Evolutionary conservation across 2,329 filamentous ascomycete species (phyloP), one percentile per base, ranked within the genome.

Genomic region (Pseudocercospora cruenta): DNA sequence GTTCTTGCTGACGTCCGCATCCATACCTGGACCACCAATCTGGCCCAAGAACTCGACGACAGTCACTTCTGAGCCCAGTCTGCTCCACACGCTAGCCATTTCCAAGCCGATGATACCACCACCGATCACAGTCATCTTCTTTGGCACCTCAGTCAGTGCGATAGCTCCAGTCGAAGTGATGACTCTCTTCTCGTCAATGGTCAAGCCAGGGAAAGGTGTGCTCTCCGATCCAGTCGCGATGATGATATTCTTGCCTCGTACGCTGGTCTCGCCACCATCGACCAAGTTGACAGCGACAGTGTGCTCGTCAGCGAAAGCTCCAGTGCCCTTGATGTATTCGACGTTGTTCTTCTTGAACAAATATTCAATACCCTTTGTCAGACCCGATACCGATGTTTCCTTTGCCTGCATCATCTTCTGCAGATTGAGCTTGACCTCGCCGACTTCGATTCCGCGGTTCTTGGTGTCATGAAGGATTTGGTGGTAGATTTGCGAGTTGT

Each of bases 261-360:
- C 83, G 71, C 87, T 91, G 70, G 91, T 90, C 86, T 98, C 94
- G 78, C 94, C 94, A 75, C 95, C 95, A 21, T 98, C 94, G 74
- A 91, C 88, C 69, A 97, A 88, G 77, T 91, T 90, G 75, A 99
- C 92, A 82, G 93, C 94, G 81, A 99, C 83, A 75, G 95, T 94
- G 83, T 97, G 88, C 82, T 96, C 92, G 39, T 74, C 72, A 19
- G 70, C 69, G 60, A 70, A 71, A 49, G 62, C 62, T 45, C 73
- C 67, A 60, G 92, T 89, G 74, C 95, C 95, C 86, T 97, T 97
- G 84, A 98, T 87, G 82, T 98, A 99, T 80, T 98, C 93, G 72
- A 97, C 95, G 70, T 93, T 92, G 84, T 99, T 99, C 88, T 99
- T 98, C 90, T 98, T 98, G 83, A 99, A 91, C 70, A 99, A 86